A percentile compares a stretch with the other conserved stretches of the same genome.
Evolutionary conservation across 106 monocot genomes (phyloP).

Genomic region (Dioscorea zingiberensis): DNA sequence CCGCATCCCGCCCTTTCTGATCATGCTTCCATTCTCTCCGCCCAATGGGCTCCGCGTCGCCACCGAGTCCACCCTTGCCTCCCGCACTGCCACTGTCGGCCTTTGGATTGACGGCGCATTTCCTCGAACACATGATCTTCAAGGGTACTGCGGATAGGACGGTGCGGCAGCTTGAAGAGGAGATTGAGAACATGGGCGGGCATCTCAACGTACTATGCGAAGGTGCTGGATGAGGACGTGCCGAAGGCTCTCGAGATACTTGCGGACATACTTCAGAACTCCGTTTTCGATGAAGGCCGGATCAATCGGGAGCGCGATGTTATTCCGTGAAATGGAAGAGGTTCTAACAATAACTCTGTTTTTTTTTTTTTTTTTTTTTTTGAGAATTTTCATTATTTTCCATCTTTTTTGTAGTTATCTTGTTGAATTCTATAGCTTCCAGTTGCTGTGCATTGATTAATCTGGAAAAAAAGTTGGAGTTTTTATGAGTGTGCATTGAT

Average conservation of each 20-base stretch:
- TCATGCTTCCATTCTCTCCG: conserved; percentile 63
- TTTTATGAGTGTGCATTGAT: no score
- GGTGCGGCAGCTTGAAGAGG: conserved; percentile 79
- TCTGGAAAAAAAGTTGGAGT: no score
- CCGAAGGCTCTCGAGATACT: conserved; percentile 70
- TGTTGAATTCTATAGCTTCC: no score
- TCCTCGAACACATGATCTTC: no score
- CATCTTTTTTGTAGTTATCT: no score
- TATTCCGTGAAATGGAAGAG: conserved; percentile 97
- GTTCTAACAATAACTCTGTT: conserved; percentile 16
- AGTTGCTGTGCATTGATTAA: no score
- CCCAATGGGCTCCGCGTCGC: no score
- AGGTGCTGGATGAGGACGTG: conserved; percentile 65
- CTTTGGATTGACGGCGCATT: conserved; percentile 98
- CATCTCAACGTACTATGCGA: conserved; percentile 90
- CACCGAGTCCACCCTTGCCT: conserved; percentile 74
- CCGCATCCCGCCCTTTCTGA: conserved; percentile 66
- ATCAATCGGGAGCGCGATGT: conserved; percentile 79
- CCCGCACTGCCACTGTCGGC: conserved; percentile 80
- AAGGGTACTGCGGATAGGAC: no score
- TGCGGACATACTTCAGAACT: conserved; percentile 83
- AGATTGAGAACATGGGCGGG: conserved; percentile 98
- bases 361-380: no score
- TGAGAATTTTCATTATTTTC: no score
- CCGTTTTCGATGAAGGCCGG: conserved; percentile 51